Conservation (phyloP, 176 grass and related monocot species). For the Oryza australiensis region DNA sequence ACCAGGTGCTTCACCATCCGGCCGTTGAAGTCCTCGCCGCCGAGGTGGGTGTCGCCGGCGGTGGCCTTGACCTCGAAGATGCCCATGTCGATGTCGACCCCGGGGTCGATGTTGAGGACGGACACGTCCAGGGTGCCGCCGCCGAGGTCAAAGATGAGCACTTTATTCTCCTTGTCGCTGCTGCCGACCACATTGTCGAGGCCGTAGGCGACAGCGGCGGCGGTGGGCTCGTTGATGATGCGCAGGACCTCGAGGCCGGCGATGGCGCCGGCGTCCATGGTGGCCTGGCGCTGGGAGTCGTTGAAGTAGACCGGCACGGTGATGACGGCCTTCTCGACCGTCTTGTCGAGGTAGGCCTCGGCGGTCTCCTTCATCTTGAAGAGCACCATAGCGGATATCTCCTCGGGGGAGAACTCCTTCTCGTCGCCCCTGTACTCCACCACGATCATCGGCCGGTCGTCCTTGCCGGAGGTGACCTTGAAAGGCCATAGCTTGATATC, state of each 20-base stretch:
- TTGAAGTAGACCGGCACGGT: slow-evolving; percentile 73
- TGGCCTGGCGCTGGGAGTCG: slow-evolving; percentile 66
- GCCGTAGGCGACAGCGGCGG: slow-evolving; percentile 61
- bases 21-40: slow-evolving; percentile 40
- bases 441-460: slow-evolving; percentile 50
- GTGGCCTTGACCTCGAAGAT: slow-evolving; percentile 37
- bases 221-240: slow-evolving; percentile 72
- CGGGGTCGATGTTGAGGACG: neutral
- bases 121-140: slow-evolving; percentile 64
- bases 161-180: slow-evolving; percentile 25
- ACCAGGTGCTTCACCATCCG: slow-evolving; percentile 57
- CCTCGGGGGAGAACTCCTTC: slow-evolving; percentile 51
- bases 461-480: slow-evolving; percentile 36
- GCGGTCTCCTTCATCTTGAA: slow-evolving; percentile 62
- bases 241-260: slow-evolving; percentile 57
- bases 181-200: slow-evolving; percentile 39
- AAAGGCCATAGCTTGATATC: slow-evolving; percentile 68
- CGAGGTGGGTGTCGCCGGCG: slow-evolving; percentile 46
- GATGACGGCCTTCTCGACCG: slow-evolving; percentile 52
- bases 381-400: slow-evolving; percentile 74
- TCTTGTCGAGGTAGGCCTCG: slow-evolving; percentile 39
- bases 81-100: neutral
- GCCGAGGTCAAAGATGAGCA: slow-evolving; percentile 68
- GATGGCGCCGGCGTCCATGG: slow-evolving; percentile 57
- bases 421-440: slow-evolving; percentile 47